Evolutionary conservation across 148 eudicot species (phyloP), one percentile per base, ranked within the genome.

Genomic region (Chenopodium quinoa): DNA sequence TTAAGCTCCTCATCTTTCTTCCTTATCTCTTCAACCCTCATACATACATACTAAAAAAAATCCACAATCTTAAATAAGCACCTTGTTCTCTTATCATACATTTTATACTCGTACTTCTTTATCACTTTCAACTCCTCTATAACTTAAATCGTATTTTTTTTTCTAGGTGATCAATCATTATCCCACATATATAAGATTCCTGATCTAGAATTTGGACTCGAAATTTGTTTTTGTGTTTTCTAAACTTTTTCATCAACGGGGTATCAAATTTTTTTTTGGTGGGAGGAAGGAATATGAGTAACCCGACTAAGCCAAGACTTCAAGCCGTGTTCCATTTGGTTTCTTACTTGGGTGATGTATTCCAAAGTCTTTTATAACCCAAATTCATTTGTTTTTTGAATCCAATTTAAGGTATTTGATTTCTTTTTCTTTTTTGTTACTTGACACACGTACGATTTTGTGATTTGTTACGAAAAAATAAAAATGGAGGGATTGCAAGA

Each of bases 401-500:
- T 40, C 40, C 40, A 40, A 40, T 40, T 6, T 1, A 40, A 40
- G 44, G 8, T 40, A 0, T 40, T 40, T 5, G 44, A 5, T 40
- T 40, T 40, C 44, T 40, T 40, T 40, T 40, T 40, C 7, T 6
- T 40, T 40, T 40, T 40, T 71, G 16, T 8, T 73, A 50, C 14
- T 50, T 50, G 14, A 50, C 62, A 56, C 62, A 52, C 22, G 1
- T 56, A 56, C 62, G 22, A 56, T 17, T 56, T 56, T 56, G 62
- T 56, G 62, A 56, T 14, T 56, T 56, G 62, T 12, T 14, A 56
- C 20, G 3, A 56, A 56, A 14, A 56, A 56, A 16, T 13, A n/a
- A 34, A 46, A 65, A 88, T 89, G 91, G 89, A 90, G 60, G 81
- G 23, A 78, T 69, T 65, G 23, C 87, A 81, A 37, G 88, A 89